Percentiles rank a stretch among this genome's conserved stretches.
Evolutionary conservation across 1,139 yeast genomes (phyloP).

Genomic region (Taiozyma onychis): DNA sequence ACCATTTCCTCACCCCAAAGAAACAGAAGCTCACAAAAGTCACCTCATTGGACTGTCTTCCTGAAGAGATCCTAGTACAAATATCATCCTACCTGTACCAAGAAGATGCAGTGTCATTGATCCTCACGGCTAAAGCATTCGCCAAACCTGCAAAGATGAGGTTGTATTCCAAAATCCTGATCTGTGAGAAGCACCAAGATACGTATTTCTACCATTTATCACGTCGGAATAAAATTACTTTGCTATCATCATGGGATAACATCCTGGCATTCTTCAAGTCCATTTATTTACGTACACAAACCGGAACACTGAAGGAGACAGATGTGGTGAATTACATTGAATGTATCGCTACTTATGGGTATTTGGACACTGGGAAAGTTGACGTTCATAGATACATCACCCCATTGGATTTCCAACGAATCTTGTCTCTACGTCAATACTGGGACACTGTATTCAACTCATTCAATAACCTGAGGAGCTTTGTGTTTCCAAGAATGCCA

Average conservation of each 20-base stretch:
- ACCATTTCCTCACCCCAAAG: background rate
- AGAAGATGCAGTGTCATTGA: conserved; percentile 12
- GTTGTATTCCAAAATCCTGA: conserved; percentile 14
- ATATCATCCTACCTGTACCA: conserved; percentile 14
- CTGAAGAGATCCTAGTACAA: conserved; percentile 13
- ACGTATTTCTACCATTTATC: conserved; percentile 13
- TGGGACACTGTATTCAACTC: conserved; percentile 17
- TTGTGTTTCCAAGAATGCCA: conserved; percentile 14
- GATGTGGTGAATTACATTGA: conserved; percentile 12
- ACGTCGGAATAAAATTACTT: conserved; percentile 8
- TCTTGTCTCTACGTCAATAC: conserved; percentile 16
- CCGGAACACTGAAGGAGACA: background rate
- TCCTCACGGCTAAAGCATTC: conserved; percentile 12
- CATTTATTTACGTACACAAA: conserved; percentile 7
- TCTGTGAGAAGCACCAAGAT: conserved; percentile 22
- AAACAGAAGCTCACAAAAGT: background rate
- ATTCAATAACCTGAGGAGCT: conserved; percentile 10
- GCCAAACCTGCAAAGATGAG: conserved; percentile 13
- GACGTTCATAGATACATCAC: conserved; percentile 14
- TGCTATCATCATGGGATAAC: conserved; percentile 20
- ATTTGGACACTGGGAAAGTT: conserved; percentile 18
- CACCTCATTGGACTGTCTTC: conserved; percentile 7
- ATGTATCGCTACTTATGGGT: conserved; percentile 14
- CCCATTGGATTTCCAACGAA: conserved; percentile 10
- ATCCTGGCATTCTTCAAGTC: conserved; percentile 14